phyloP scores from a whole-genome alignment of 257 asterid genomes.

The Primulina eburnea region DNA sequence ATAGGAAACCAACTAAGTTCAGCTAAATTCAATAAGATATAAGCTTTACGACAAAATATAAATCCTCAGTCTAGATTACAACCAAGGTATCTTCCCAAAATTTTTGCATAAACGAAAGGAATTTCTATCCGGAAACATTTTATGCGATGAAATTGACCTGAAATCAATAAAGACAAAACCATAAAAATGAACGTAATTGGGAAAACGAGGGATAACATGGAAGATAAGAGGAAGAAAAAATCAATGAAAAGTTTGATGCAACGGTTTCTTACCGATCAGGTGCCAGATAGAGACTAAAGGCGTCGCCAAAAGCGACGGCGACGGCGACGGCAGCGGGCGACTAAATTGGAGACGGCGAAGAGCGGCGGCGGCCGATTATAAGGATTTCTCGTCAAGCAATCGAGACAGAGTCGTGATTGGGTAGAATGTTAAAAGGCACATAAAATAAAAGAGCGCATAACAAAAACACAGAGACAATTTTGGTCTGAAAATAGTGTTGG shows the following conservation, averaged over 20 bases:
- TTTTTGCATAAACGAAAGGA: background rate
- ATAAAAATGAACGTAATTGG: background rate
- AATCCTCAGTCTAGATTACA: background rate
- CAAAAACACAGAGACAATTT: too few species aligned
- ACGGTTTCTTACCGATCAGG: background rate
- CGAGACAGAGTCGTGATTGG: too few species aligned
- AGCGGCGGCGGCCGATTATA: background rate
- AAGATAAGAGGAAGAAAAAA: background rate
- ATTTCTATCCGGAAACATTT: background rate
- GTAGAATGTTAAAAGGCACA: too few species aligned
- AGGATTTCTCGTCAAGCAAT: too few species aligned
- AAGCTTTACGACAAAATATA: too few species aligned
- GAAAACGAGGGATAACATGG: background rate
- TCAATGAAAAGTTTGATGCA: background rate
- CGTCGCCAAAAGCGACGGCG: too few species aligned
- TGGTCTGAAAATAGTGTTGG: too few species aligned
- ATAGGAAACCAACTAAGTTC: background rate
- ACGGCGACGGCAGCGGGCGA: too few species aligned
- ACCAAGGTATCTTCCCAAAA: background rate
- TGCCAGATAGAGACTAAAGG: too few species aligned
- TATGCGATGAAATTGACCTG: background rate
- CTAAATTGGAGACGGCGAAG: too few species aligned
- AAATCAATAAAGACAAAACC: background rate
- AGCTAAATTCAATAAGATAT: too few species aligned
- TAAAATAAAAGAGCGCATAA: too few species aligned